Percentiles rank a stretch among this genome's conserved stretches.
phyloP scores from a whole-genome alignment of 495 filamentous ascomycete species.

The Aspergillus indologenus region DNA sequence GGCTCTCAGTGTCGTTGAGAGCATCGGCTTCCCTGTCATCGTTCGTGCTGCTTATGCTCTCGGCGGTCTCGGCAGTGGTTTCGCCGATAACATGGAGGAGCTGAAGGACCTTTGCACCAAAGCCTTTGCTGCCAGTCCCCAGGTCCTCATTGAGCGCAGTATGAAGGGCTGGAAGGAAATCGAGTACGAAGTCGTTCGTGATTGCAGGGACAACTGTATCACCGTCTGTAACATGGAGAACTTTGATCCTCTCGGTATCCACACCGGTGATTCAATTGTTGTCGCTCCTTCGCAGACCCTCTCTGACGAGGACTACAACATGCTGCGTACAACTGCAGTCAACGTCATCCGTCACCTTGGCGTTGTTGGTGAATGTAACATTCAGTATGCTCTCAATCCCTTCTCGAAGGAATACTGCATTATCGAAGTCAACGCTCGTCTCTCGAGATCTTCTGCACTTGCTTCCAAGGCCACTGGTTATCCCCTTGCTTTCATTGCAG shows the following conservation, averaged over 20 bases:
- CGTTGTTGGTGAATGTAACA: conserved; percentile 97
- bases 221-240: conserved; percentile 99
- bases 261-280: conserved; percentile 98
- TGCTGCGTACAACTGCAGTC: conserved; percentile 97
- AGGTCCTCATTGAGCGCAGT: conserved; percentile 92
- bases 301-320: conserved; percentile 98
- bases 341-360: conserved; percentile 97
- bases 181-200: conserved; percentile 96
- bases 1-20: conserved; percentile 75
- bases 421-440: conserved; percentile 97
- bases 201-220: conserved; percentile 96
- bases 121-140: conserved; percentile 90
- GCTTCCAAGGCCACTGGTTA: conserved; percentile 98
- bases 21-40: conserved; percentile 94
- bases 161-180: conserved; percentile 99
- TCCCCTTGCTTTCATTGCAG: conserved; percentile 92
- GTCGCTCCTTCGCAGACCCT: conserved; percentile 96
- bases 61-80: conserved; percentile 92
- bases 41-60: conserved; percentile 95
- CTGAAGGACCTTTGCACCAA: conserved; percentile 89
- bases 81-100: conserved; percentile 86
- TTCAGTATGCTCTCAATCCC: conserved; percentile 96
- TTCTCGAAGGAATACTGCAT: conserved; percentile 98
- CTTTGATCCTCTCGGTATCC: conserved; percentile 96
- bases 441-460: conserved; percentile 92